Evolutionary conservation across 2,329 filamentous ascomycete species (phyloP), one percentile per base, ranked within the genome.

Genomic region (Lizonia empirigonia): DNA sequence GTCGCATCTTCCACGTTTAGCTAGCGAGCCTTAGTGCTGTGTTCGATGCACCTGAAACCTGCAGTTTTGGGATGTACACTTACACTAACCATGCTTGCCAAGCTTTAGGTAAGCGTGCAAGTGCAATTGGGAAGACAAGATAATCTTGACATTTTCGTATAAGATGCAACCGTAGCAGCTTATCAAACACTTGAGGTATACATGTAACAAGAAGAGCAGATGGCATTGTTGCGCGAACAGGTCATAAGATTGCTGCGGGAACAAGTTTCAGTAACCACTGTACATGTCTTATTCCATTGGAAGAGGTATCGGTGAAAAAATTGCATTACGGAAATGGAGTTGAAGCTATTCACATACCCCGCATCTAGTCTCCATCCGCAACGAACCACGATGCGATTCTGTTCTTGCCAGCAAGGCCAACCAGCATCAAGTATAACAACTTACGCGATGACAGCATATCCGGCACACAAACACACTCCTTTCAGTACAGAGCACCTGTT

Each of bases 401-500:
- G 29, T 16, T 4, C 10, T 34, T n/a, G 40, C 38, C 19, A 48
- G 39, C 20, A 10, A 18, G 4, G 4, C 12, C 7, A 20, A 12
- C 13, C 15, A 8, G 9, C 3, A 7, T 32, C 15, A n/a, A n/a
- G n/a, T n/a, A n/a, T n/a, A 12, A 30, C 30, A 49, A 56, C 50
- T 56, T 40, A 56, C 53, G 36, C 49, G 26, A 60, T 58, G 10
- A 55, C 35, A 13, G 19, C 36, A 41, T 58, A 60, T 16, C 55
- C 55, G 26, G 55, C 55, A 30, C 29, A 38, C 13, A 58, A 23
- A 20, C 35, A 44, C 15, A 46, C 44, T 3, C 51, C 55, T 44
- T 60, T 58, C 23, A 52, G 10, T 10, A 41, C n/a, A 10, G 44
- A 53, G 33, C 57, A 53, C 26, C 45, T 47, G 7, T 40, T 47